These are phyloP conservation scores for Pestalotiopsis sp. DNA, from an alignment of 2,329 filamentous ascomycete species.

Conservation along the genomic window DNA sequence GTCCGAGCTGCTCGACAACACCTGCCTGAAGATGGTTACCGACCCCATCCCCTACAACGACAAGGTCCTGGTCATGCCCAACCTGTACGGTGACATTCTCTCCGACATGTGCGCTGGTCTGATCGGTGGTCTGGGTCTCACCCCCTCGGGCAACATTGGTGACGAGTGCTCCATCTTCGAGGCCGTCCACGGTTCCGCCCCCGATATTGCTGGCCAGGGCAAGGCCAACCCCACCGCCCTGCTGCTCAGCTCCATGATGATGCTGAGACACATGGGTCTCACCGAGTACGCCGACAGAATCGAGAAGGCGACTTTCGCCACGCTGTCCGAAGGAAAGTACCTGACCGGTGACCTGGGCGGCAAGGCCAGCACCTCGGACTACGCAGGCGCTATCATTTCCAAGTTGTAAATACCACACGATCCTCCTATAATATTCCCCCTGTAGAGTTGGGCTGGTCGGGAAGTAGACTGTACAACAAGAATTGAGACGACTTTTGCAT, in stretches of 20 bases:
- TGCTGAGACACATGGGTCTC: slow-evolving; percentile 98
- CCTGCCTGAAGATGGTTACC: slow-evolving; percentile 97
- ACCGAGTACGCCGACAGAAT: slow-evolving; percentile 83
- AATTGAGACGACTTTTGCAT: slow-evolving; percentile 25
- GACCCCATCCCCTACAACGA: slow-evolving; percentile 97
- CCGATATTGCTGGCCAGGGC: slow-evolving; percentile 93
- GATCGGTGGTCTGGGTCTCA: slow-evolving; percentile 95
- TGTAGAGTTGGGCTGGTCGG: slow-evolving; percentile 21
- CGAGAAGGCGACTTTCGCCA: slow-evolving; percentile 93
- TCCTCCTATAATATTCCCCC: slow-evolving; percentile 25
- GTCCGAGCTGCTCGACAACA: slow-evolving; percentile 97
- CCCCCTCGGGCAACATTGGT: slow-evolving; percentile 97
- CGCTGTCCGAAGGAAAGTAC: slow-evolving; percentile 91
- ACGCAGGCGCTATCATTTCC: slow-evolving; percentile 85
- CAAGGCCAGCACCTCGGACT: slow-evolving; percentile 94
- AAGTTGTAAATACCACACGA: slow-evolving; percentile 51
- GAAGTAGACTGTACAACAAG: slow-evolving; percentile 32
- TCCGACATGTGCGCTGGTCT: slow-evolving; percentile 99
- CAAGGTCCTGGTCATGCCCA: slow-evolving; percentile 98
- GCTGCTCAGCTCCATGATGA: slow-evolving; percentile 96
- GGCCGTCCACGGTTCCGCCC: slow-evolving; percentile 96
- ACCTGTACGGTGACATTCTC: slow-evolving; percentile 98
- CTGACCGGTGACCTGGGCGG: slow-evolving; percentile 96
- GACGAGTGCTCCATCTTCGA: slow-evolving; percentile 99
- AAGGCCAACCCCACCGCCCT: slow-evolving; percentile 97